phyloP scores from a whole-genome alignment of 805 yeast genomes.

The Candida railenensis region DNA sequence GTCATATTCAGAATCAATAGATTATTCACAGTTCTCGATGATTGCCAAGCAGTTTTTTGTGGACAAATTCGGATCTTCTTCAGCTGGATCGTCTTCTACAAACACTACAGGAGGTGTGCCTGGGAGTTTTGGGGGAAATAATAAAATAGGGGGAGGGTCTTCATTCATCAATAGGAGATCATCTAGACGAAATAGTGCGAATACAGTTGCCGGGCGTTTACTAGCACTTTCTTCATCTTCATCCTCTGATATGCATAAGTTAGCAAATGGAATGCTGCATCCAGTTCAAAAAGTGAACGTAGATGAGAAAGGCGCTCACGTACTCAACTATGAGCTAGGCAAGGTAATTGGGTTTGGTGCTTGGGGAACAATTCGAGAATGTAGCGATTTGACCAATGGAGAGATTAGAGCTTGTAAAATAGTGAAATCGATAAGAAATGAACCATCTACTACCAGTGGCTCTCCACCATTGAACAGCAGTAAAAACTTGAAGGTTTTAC shows the following conservation, averaged over 20 bases:
- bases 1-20: slow-evolving; percentile 37
- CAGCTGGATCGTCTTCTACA: slow-evolving; percentile 16
- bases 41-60: slow-evolving; percentile 36
- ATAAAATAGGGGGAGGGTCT: not conserved
- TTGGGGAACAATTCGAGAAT: slow-evolving; percentile 83
- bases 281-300: slow-evolving; percentile 32
- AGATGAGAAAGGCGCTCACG: slow-evolving; percentile 68
- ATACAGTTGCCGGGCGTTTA: slow-evolving; percentile 41
- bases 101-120: slow-evolving; percentile 5
- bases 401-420: slow-evolving; percentile 59
- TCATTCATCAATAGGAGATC: slow-evolving; percentile 24
- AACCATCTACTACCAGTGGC: slow-evolving; percentile 2
- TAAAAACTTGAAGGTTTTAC: slow-evolving; percentile 48
- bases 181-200: slow-evolving; percentile 27
- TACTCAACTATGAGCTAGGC: slow-evolving; percentile 65
- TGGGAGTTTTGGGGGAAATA: slow-evolving; percentile 21
- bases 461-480: slow-evolving; percentile 10
- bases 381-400: slow-evolving; percentile 37
- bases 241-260: slow-evolving; percentile 30
- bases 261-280: slow-evolving; percentile 6
- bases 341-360: slow-evolving; percentile 85
- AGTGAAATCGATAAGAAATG: slow-evolving; percentile 35
- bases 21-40: slow-evolving; percentile 42
- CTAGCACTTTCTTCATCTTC: slow-evolving; percentile 35
- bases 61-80: slow-evolving; percentile 20